These are phyloP conservation scores for Aspergillus sp. DNA, from an alignment of 2,329 filamentous ascomycete genomes.

Conservation along the genomic window DNA sequence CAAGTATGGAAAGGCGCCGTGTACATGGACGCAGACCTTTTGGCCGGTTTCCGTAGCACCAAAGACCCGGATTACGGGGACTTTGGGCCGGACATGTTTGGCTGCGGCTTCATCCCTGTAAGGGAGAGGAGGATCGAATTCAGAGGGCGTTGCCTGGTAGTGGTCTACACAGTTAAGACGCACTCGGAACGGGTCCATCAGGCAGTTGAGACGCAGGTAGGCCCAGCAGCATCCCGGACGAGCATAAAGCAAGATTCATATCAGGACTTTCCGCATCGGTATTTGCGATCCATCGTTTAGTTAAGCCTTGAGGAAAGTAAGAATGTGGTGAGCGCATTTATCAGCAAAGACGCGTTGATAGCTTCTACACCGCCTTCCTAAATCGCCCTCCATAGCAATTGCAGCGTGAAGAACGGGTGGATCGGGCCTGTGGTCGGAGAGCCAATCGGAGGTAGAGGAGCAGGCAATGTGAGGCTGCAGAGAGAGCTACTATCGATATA, in stretches of 20 bases:
- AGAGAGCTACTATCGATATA: too few relatives aligned
- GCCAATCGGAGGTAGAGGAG: too few relatives aligned
- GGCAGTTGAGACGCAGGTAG: constrained; percentile 10
- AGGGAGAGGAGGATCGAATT: constrained; percentile 70
- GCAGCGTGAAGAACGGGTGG: too few relatives aligned
- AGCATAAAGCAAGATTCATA: constrained; percentile 4
- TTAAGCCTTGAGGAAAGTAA: neutral
- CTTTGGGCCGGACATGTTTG: constrained; percentile 55
- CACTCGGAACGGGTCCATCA: constrained; percentile 73
- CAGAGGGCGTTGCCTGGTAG: constrained; percentile 72
- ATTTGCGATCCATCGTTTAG: too few relatives aligned
- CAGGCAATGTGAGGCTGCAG: too few relatives aligned
- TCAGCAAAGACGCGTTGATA: too few relatives aligned
- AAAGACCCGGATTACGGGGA: constrained; percentile 84
- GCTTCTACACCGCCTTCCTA: too few relatives aligned
- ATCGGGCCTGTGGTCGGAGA: too few relatives aligned
- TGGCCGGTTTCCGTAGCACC: constrained; percentile 90
- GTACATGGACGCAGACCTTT: constrained; percentile 91
- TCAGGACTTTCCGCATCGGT: constrained; percentile 2
- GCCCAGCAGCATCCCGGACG: constrained; percentile 16
- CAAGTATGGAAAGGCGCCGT: constrained; percentile 93
- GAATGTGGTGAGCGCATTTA: too few relatives aligned
- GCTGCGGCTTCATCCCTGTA: constrained; percentile 53
- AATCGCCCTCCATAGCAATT: too few relatives aligned
- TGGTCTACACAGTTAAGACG: constrained; percentile 93